Evolutionary conservation across 2,329 filamentous ascomycete species (phyloP).

Genomic region (Eutypa lata): DNA sequence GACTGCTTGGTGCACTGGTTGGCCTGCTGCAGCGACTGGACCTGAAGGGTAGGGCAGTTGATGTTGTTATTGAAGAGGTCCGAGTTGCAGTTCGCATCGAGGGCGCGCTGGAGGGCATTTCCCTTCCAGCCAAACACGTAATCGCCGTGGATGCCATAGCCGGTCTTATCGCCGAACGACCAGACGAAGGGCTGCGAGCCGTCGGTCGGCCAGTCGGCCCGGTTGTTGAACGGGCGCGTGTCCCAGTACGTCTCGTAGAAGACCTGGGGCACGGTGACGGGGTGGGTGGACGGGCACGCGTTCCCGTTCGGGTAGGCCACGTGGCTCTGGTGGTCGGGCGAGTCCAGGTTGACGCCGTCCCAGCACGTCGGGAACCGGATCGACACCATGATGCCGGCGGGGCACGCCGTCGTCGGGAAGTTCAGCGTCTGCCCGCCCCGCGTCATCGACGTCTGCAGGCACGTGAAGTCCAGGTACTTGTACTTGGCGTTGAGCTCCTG

Average conservation of each 20-base stretch:
- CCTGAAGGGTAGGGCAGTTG: constrained; percentile 5
- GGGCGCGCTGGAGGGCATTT: constrained; percentile 27
- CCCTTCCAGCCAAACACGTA: constrained; percentile 34
- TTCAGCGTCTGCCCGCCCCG: constrained; percentile 34
- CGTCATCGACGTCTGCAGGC: constrained; percentile 34
- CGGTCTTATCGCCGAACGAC: constrained; percentile 6
- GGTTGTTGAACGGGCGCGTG: constrained; percentile 37
- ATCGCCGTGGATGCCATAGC: constrained; percentile 24
- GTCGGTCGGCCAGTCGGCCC: constrained; percentile 10
- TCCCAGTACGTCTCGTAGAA: constrained; percentile 25
- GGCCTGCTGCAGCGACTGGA: constrained; percentile 11
- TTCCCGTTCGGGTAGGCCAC: constrained; percentile 42
- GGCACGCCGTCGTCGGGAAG: constrained; percentile 34
- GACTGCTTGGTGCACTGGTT: constrained; percentile 20
- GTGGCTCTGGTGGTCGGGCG: constrained; percentile 44
- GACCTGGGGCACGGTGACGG: constrained; percentile 22
- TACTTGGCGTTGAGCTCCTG: constrained; percentile 29
- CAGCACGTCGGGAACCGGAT: constrained; percentile 47
- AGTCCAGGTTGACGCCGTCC: constrained; percentile 47
- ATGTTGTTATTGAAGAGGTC: constrained; percentile 4
- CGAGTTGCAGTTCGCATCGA: constrained; percentile 23
- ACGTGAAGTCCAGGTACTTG: constrained; percentile 40
- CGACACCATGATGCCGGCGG: constrained; percentile 37
- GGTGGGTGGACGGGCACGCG: constrained; percentile 21
- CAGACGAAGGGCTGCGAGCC: constrained; percentile 14